Conservation (phyloP, 2,329 filamentous ascomycete genomes). For the Penicillium olsonii region DNA sequence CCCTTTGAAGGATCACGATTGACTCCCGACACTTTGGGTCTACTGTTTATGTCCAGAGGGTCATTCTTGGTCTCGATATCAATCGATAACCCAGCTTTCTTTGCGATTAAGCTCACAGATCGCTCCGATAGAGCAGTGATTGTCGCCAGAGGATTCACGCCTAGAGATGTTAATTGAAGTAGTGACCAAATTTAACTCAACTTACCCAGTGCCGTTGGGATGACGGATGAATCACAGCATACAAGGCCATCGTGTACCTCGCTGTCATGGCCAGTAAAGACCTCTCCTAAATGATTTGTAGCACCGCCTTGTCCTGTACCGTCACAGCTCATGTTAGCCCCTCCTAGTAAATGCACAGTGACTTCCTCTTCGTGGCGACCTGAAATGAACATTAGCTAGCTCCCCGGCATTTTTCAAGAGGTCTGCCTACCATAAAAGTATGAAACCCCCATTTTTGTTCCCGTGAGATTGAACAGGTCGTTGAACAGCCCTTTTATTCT, state of each 20-base stretch:
- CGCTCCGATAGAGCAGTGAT: conserved; percentile 70
- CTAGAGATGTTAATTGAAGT: neutral
- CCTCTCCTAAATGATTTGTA: conserved; percentile 62
- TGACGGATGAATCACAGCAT: conserved; percentile 62
- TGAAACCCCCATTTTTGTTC: conserved; percentile 3
- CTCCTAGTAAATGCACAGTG: conserved; percentile 68
- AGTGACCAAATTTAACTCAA: neutral
- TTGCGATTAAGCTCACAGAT: conserved; percentile 56
- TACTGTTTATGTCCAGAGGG: conserved; percentile 6
- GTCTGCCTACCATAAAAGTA: conserved; percentile 1
- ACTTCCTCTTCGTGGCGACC: conserved; percentile 9
- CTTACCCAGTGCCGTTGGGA: conserved; percentile 60
- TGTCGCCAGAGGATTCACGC: conserved; percentile 67
- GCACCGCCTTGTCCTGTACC: conserved; percentile 60
- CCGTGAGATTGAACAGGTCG: conserved; percentile 29
- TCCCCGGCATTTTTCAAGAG: neutral
- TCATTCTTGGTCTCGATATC: conserved; percentile 29
- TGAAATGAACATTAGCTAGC: neutral
- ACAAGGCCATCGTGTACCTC: conserved; percentile 61
- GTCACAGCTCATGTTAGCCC: conserved; percentile 63
- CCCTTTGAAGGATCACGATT: neutral
- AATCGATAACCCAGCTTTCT: conserved; percentile 47
- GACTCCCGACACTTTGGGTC: neutral
- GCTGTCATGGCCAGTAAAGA: conserved; percentile 56
- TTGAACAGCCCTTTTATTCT: conserved; percentile 29